Evolutionary conservation across 208 protist species (phyloP).

Genomic region (Entamoeba histolytica): DNA sequence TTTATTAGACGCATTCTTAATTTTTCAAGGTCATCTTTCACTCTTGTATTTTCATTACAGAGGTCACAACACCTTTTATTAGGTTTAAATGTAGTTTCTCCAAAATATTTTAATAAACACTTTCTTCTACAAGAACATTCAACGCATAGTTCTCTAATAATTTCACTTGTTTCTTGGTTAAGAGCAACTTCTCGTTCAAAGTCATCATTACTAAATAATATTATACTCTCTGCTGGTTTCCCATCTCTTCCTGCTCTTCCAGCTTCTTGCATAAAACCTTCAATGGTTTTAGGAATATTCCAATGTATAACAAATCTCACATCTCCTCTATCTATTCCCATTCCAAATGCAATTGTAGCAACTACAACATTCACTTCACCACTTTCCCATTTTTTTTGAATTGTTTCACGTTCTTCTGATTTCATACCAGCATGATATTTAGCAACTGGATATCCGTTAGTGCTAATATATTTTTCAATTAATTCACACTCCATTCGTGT

Average conservation of each 20-base stretch:
- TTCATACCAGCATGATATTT: constrained; percentile 29
- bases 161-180: too few relatives aligned
- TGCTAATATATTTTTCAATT: not conserved
- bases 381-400: not conserved
- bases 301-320: constrained; percentile 33
- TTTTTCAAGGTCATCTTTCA: too few relatives aligned
- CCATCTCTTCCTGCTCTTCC: constrained; percentile 60
- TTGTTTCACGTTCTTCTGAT: not conserved
- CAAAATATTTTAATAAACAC: too few relatives aligned
- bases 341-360: constrained; percentile 40
- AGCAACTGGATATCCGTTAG: constrained; percentile 20
- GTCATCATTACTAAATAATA: not conserved
- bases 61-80: too few relatives aligned
- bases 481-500: not conserved
- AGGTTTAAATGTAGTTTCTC: too few relatives aligned
- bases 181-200: too few relatives aligned
- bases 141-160: too few relatives aligned
- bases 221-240: not conserved
- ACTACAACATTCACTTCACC: not conserved
- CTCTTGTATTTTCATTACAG: too few relatives aligned
- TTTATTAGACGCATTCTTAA: too few relatives aligned
- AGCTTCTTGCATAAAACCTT: constrained; percentile 60
- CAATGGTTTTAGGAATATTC: constrained; percentile 13
- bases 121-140: too few relatives aligned
- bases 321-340: constrained; percentile 40